phyloP scores from a whole-genome alignment of 768 basidiomycete species.

The Mrakia blollopis region DNA sequence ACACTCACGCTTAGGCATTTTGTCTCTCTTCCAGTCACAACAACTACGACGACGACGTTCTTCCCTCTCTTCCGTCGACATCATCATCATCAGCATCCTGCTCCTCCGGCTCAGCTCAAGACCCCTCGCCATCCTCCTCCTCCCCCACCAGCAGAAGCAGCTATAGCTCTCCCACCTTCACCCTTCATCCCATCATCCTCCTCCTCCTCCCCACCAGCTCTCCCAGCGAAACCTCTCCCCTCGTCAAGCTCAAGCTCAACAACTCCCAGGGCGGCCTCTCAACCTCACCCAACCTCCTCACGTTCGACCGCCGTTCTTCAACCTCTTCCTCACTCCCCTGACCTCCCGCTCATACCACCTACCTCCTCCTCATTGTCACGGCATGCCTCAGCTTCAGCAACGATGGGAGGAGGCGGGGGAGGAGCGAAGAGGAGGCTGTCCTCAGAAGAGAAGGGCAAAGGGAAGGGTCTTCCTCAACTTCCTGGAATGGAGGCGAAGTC shows the following conservation, averaged over 20 bases:
- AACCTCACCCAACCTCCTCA: not conserved
- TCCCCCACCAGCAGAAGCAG: not conserved
- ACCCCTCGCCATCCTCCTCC: too few relatives aligned
- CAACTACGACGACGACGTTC: slow-evolving; percentile 7
- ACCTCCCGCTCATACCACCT: not conserved
- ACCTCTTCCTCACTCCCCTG: not conserved
- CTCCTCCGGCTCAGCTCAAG: not conserved
- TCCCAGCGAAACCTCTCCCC: not conserved
- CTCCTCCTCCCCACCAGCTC: not conserved
- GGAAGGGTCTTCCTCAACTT: not conserved
- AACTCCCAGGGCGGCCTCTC: not conserved
- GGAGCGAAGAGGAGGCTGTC: not conserved
- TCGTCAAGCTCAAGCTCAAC: not conserved
- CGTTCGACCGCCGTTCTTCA: not conserved
- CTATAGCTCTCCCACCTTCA: not conserved
- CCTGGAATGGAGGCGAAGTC: not conserved
- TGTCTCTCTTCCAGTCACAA: not conserved
- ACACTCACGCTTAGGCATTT: not conserved
- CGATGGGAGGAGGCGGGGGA: not conserved
- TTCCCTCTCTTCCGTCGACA: slow-evolving; percentile 1
- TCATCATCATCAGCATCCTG: not conserved
- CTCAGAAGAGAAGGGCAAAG: slow-evolving; percentile 16
- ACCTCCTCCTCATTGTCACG: not conserved
- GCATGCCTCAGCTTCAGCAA: not conserved
- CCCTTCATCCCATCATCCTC: not conserved